Percentiles rank a stretch among this genome's conserved stretches.
These are phyloP conservation scores for Suillus occidentalis DNA, from an alignment of 768 basidiomycete species.

Conservation along the genomic window DNA sequence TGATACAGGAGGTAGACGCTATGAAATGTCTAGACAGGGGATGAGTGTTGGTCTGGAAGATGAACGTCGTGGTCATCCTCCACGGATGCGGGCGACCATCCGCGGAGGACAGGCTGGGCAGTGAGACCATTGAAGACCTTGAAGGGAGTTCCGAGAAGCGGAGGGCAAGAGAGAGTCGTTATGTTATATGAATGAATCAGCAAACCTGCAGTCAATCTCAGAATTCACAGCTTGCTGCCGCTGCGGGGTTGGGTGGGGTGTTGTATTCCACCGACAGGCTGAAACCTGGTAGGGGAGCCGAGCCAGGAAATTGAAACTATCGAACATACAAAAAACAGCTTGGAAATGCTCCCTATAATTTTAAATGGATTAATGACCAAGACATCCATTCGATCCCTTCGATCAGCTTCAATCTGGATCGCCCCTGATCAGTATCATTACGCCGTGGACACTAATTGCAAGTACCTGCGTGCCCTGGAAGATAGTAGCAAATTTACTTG, in stretches of 20 bases:
- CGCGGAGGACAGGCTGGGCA: conserved; percentile 18
- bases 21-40: conserved; percentile 7
- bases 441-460: background rate
- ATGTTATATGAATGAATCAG: conserved; percentile 4
- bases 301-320: background rate
- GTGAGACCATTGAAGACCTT: conserved; percentile 21
- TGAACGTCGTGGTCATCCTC: conserved; percentile 30
- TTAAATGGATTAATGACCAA: background rate
- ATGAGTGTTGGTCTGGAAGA: conserved; percentile 21
- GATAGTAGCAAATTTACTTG: background rate
- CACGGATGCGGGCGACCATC: conserved; percentile 28
- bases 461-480: background rate
- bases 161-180: background rate
- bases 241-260: background rate
- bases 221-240: background rate
- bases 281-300: background rate
- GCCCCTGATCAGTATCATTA: background rate
- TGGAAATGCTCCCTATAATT: background rate
- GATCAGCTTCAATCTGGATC: background rate
- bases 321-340: background rate
- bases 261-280: background rate
- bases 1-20: conserved; percentile 1
- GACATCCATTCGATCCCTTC: background rate
- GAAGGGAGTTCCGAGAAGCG: conserved; percentile 23
- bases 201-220: background rate